Evolutionary conservation across 805 yeast genomes (phyloP).

Genomic region (Ogataea parapolymorpha): DNA sequence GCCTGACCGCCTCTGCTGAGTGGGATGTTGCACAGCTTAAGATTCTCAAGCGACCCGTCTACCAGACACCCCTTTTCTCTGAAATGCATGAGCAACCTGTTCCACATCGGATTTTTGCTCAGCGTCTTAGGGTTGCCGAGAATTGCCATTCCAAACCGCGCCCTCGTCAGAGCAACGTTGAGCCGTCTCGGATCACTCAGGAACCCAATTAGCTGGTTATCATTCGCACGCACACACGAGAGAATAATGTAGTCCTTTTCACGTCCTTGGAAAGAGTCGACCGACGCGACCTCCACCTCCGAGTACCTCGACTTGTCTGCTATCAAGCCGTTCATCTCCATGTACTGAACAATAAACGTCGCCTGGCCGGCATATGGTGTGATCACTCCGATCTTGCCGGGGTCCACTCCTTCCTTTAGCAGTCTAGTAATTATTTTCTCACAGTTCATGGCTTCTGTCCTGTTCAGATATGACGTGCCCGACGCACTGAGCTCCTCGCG

Average conservation of each 20-base stretch:
- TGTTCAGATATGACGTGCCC: slow-evolving; percentile 79
- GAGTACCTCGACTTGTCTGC: slow-evolving; percentile 58
- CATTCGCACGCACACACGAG: slow-evolving; percentile 65
- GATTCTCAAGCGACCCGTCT: slow-evolving; percentile 80
- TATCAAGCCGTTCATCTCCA: slow-evolving; percentile 68
- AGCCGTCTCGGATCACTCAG: slow-evolving; percentile 80
- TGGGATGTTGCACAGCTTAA: slow-evolving; percentile 69
- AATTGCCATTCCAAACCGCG: slow-evolving; percentile 74
- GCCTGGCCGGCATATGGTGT: slow-evolving; percentile 96
- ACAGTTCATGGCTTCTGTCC: slow-evolving; percentile 87
- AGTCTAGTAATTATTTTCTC: slow-evolving; percentile 72
- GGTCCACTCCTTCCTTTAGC: slow-evolving; percentile 72
- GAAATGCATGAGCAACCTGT: slow-evolving; percentile 68
- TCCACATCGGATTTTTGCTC: slow-evolving; percentile 72
- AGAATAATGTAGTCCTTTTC: slow-evolving; percentile 51
- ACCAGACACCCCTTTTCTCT: slow-evolving; percentile 85
- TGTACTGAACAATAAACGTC: slow-evolving; percentile 72
- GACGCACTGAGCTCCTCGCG: slow-evolving; percentile 81
- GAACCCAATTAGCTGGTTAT: slow-evolving; percentile 72
- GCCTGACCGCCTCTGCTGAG: slow-evolving; percentile 22
- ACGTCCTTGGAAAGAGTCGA: slow-evolving; percentile 61
- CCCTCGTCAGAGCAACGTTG: slow-evolving; percentile 88
- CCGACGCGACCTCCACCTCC: slow-evolving; percentile 83
- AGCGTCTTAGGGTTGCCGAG: slow-evolving; percentile 83
- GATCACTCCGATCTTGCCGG: slow-evolving; percentile 84